A percentile compares a stretch with the other conserved stretches of the same genome.
Evolutionary conservation across 2,329 filamentous ascomycete genomes (phyloP).

Genomic region (Sporothrix inflata): DNA sequence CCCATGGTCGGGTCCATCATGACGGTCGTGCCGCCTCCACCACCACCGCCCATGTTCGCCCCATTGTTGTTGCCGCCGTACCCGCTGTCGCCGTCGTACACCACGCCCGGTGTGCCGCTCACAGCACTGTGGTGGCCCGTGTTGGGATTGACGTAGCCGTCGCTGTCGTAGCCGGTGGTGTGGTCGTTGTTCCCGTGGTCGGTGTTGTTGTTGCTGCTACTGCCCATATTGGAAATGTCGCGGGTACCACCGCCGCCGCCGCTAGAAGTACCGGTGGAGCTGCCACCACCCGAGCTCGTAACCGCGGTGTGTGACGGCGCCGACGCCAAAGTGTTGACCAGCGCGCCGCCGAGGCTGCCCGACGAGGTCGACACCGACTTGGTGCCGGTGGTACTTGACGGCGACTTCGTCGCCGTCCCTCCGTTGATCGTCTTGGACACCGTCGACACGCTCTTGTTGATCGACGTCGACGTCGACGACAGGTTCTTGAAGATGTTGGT

Average conservation of each 20-base stretch:
- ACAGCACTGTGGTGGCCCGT: neutral
- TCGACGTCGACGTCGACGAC: neutral
- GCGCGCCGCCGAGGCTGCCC: neutral
- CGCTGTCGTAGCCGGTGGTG: too few relatives aligned
- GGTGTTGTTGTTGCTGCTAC: neutral
- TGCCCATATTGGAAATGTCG: neutral
- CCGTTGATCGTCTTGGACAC: neutral
- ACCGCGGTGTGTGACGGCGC: neutral
- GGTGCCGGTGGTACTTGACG: neutral
- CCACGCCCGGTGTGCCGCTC: too few relatives aligned
- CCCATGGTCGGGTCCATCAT: neutral
- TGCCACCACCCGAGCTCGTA: neutral
- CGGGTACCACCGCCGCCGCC: neutral
- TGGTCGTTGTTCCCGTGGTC: too few relatives aligned
- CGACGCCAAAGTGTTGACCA: neutral
- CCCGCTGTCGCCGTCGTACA: neutral
- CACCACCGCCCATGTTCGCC: neutral
- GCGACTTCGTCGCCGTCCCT: neutral
- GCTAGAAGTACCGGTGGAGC: neutral
- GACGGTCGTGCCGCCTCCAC: neutral
- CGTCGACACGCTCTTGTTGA: neutral
- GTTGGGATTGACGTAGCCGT: neutral
- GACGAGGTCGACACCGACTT: neutral
- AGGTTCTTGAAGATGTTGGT: neutral
- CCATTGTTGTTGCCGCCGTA: neutral